Evolutionary conservation across 805 yeast species (phyloP), one percentile per base, ranked within the genome.

Genomic region (Vanderwaltozyma polyspora): DNA sequence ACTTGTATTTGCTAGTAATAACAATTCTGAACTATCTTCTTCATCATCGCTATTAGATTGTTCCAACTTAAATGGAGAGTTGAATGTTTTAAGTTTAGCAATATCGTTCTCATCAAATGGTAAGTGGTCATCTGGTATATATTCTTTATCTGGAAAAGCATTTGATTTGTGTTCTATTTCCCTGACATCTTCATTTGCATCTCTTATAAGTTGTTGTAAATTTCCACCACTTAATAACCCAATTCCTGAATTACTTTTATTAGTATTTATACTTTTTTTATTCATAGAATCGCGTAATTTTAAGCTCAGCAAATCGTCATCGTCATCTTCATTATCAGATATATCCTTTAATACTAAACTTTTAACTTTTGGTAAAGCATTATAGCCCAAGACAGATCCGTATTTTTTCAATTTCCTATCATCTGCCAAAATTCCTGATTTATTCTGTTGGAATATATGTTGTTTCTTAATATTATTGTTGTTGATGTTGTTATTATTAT

Each of bases 81-180:
- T 16, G 42, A 30, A 34, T 25, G 49, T 37, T 23, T 47, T 40
- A 43, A 57, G 36, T 40, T 50, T 43, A 19, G 33, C 38, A 37
- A 56, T 14, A 47, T 62, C 60, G 36, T 52, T 52, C 4, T 51
- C 45, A 9, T 56, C 46, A 21, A 69, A 55, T 1, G 67, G 64
- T n/a, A 63, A 64, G 40, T 64, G 55, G 27, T 64, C 66, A 40
- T 57, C 44, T 18, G 79, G 79, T 5, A 59, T 49, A 39, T 68
- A 64, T 3, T 66, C 63, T 17, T 64, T 41, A 16, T 62, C 67
- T 3, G 55, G 55, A 19, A 52, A 55, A 24, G 47, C 50, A 16
- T 52, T 49, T 5, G 79, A 70, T 16, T 65, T 66, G 27, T 52
- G 49, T 40, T 76, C 82, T n/a, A 74, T 58, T 33, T 67, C 71